Conservation (phyloP, 2,329 filamentous ascomycete genomes). For the Bipolaris oryzae region DNA sequence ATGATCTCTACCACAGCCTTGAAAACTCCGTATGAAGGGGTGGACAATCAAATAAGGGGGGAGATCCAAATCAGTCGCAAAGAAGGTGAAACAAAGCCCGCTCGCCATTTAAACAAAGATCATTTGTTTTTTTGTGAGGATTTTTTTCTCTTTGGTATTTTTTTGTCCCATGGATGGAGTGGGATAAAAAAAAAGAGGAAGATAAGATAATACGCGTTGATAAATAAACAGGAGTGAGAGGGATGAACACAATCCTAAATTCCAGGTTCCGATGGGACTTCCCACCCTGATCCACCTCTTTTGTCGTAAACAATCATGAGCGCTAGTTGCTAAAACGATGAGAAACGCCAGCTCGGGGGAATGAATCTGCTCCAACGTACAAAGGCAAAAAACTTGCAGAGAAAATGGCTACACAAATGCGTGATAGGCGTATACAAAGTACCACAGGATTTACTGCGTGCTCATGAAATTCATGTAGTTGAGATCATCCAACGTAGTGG, state of each 20-base stretch:
- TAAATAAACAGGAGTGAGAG: constrained; percentile 24
- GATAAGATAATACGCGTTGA: constrained; percentile 22
- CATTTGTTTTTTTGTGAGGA: constrained; percentile 43
- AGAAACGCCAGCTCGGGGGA: constrained; percentile 20
- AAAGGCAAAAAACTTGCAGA: constrained; percentile 17
- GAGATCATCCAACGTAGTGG: constrained; percentile 42
- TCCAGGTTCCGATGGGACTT: constrained; percentile 3
- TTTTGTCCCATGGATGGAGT: neutral
- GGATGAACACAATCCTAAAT: constrained; percentile 20
- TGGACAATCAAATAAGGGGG: constrained; percentile 29
- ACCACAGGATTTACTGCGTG: constrained; percentile 26
- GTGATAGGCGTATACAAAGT: constrained; percentile 26
- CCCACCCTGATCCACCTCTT: constrained; percentile 18
- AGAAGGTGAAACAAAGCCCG: constrained; percentile 17
- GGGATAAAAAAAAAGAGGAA: neutral
- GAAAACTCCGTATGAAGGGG: constrained; percentile 20
- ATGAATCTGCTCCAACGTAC: constrained; percentile 12
- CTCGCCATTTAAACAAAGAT: constrained; percentile 36
- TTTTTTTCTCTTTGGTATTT: constrained; percentile 35
- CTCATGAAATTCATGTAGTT: constrained; percentile 28
- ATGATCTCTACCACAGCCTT: constrained; percentile 42
- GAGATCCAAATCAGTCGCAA: constrained; percentile 41
- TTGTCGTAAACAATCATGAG: constrained; percentile 22
- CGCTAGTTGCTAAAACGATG: constrained; percentile 25
- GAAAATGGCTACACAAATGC: constrained; percentile 32